Evolutionary conservation across 2,329 filamentous ascomycete genomes (phyloP).

Genomic region (Hymenoscyphus linearis): DNA sequence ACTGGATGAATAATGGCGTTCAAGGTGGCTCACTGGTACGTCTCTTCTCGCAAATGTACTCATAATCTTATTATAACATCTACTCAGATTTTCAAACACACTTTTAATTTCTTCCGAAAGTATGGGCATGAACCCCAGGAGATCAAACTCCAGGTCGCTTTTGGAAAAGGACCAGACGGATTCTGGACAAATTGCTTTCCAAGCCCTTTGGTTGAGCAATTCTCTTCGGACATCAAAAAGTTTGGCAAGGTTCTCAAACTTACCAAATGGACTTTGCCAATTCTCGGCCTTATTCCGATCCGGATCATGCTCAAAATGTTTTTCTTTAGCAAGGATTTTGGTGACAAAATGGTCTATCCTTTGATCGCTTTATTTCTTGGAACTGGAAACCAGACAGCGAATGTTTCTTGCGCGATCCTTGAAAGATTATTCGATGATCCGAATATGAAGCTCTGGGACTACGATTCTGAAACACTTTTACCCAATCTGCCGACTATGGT

Average conservation of each 20-base stretch:
- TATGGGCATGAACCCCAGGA: conserved; percentile 52
- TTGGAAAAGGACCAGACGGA: conserved; percentile 51
- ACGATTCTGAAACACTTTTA: conserved; percentile 48
- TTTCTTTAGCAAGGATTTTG: conserved; percentile 64
- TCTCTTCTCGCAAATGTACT: conserved; percentile 33
- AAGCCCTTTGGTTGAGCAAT: conserved; percentile 50
- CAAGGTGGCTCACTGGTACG: conserved; percentile 47
- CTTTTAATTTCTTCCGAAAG: conserved; percentile 57
- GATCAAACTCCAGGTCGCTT: conserved; percentile 57
- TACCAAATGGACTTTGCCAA: conserved; percentile 53
- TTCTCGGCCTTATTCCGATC: conserved; percentile 58
- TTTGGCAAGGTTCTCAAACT: conserved; percentile 53
- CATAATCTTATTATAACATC: neutral
- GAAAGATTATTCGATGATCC: conserved; percentile 54
- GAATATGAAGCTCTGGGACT: conserved; percentile 55
- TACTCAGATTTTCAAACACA: conserved; percentile 59
- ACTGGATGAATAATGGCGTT: conserved; percentile 59
- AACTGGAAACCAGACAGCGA: conserved; percentile 66
- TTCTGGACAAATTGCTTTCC: conserved; percentile 66
- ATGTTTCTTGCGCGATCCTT: conserved; percentile 64
- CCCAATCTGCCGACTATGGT: conserved; percentile 61
- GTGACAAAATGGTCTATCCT: conserved; percentile 64
- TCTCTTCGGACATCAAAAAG: conserved; percentile 50
- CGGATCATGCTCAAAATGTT: conserved; percentile 62
- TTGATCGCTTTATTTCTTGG: conserved; percentile 70